Base-by-base conservation (phyloP, 345 rosid genomes). In the Populus euphratica region DNA sequence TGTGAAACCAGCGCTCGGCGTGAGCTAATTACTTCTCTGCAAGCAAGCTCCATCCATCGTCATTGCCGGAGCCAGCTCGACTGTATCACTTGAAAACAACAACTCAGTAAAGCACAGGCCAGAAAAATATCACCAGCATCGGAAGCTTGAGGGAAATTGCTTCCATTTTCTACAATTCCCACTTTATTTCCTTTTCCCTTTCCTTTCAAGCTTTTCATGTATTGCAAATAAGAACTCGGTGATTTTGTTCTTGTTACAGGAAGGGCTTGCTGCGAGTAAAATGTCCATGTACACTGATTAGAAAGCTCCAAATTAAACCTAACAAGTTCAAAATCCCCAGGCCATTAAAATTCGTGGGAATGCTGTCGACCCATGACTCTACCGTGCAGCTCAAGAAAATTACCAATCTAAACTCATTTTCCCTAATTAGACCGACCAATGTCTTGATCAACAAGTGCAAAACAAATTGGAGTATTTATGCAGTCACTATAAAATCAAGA, bases 381-480 rank as follows among this genome's bases (percentile, higher is more conserved):
- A 14, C 18, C 18, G 4, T 41, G 47, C 4, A 10, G 44, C 44
- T 13, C 11, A 0, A 41, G 44, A 1, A 12, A 47, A 14, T 14
- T 4, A 14, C 7, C 54, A 25, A 12, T 36, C 7, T 33, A 49
- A 33, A 17, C 27, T 8, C 11, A 72, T 62, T 27, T 63, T 12
- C 2, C 69, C 8, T 31, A 73, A 66, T 27, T 41, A 62, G 82
- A 62, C 77, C 74, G 81, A 81, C 84, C 78, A 20, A 78, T 12
- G 83, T 79, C 74, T 1, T 79, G 75, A 75, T 79, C 86, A 79
- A 41, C 18, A 31, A 47, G 39, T 12, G 73, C 83, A 70, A 73
- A 77, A 63, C 14, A 5, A 5, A 43, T 79, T 74, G 80, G 77
- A 65, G 29, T 81, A 72, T 82, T 68, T n/a, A 41, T 68, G 52